A percentile compares a stretch with the other conserved stretches of the same genome.
Evolutionary conservation across 2,329 filamentous ascomycete genomes (phyloP).

Genomic region (Colletotrichum abscissum): DNA sequence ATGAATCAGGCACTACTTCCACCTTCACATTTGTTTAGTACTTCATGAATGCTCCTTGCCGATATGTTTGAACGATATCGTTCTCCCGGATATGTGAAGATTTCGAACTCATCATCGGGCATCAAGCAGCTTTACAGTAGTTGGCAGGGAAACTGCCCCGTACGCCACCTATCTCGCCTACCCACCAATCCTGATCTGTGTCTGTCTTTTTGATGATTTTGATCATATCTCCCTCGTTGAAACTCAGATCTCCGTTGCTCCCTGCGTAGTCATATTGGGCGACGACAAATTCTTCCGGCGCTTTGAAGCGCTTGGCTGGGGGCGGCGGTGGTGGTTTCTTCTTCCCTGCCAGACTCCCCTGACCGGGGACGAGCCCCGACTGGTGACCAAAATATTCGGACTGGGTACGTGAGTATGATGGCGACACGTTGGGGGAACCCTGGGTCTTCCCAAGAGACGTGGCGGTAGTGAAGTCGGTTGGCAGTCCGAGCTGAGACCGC

Average conservation of each 20-base stretch:
- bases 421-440: constrained; percentile 43
- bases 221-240: constrained; percentile 82
- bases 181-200: constrained; percentile 89
- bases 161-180: constrained; percentile 77
- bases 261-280: constrained; percentile 82
- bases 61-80: neutral
- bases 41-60: neutral
- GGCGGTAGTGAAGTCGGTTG: constrained; percentile 59
- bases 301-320: constrained; percentile 67
- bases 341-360: constrained; percentile 54
- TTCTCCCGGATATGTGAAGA: neutral
- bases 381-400: constrained; percentile 46
- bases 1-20: neutral
- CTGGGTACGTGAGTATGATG: constrained; percentile 33
- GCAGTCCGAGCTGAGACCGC: constrained; percentile 46
- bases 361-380: constrained; percentile 37
- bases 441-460: constrained; percentile 51
- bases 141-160: constrained; percentile 85
- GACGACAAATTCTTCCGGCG: constrained; percentile 68
- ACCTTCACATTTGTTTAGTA: neutral
- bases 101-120: neutral
- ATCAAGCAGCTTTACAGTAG: constrained; percentile 68
- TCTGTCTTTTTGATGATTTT: constrained; percentile 81
- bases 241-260: constrained; percentile 79
- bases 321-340: constrained; percentile 84